Conservation (phyloP, 1,139 yeast species). For the Candida sp. region DNA sequence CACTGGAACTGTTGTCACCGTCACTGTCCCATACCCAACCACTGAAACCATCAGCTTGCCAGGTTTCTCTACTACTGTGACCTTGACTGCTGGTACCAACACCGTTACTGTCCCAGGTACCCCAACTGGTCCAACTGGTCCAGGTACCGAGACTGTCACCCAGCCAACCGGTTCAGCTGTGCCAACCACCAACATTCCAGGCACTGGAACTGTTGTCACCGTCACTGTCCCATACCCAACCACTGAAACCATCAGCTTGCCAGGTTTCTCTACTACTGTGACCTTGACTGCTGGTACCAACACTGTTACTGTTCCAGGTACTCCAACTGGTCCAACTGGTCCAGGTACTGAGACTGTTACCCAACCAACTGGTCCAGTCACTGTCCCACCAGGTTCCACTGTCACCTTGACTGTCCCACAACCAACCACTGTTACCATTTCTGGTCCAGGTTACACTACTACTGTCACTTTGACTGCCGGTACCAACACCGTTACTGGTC, state of each 20-base stretch:
- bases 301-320: background rate
- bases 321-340: background rate
- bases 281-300: background rate
- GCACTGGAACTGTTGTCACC: conserved; percentile 2
- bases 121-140: background rate
- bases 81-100: conserved; percentile 4
- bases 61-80: background rate
- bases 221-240: background rate
- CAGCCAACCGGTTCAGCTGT: background rate
- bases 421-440: conserved; percentile 1
- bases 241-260: background rate
- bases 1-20: conserved; percentile 1
- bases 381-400: background rate
- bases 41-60: background rate
- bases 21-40: conserved; percentile 1
- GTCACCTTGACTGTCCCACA: background rate
- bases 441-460: conserved; percentile 2
- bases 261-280: background rate
- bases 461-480: background rate
- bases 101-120: background rate
- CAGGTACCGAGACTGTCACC: conserved; percentile 2
- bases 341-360: background rate
- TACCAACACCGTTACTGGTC: background rate
- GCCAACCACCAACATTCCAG: background rate
- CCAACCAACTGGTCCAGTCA: background rate